A percentile compares a stretch with the other conserved stretches of the same genome.
Conservation (phyloP, 2,329 filamentous ascomycete species). For the Neonectria punicea region DNA sequence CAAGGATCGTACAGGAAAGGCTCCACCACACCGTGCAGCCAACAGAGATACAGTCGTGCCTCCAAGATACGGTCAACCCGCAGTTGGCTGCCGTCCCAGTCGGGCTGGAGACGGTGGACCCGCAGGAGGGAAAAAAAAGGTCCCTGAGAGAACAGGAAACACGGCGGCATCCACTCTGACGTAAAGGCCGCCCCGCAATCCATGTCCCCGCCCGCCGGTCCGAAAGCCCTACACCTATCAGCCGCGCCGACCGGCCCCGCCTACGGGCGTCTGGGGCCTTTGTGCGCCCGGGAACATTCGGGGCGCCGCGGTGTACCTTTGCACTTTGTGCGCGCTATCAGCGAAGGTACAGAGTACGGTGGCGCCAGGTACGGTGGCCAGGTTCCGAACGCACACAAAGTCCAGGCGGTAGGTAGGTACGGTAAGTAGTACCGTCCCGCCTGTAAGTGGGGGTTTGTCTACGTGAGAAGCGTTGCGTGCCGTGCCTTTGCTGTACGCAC, state of each 20-base stretch:
- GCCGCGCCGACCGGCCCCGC: slow-evolving; percentile 42
- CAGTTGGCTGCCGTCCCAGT: slow-evolving; percentile 4
- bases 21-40: slow-evolving; percentile 17
- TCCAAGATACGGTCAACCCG: neutral
- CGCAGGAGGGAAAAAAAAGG: neutral
- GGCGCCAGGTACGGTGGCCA: neutral
- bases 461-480: neutral
- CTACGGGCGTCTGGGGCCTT: slow-evolving; percentile 5
- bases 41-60: slow-evolving; percentile 11
- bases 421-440: neutral
- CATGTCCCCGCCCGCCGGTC: slow-evolving; percentile 28
- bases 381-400: neutral
- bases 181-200: slow-evolving; percentile 38
- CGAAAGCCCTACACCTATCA: slow-evolving; percentile 43
- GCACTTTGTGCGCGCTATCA: slow-evolving; percentile 25
- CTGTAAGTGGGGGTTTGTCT: neutral
- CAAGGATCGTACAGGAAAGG: slow-evolving; percentile 15
- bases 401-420: neutral
- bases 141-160: slow-evolving; percentile 1
- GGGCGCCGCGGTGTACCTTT: slow-evolving; percentile 7
- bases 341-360: neutral
- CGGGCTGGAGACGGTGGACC: slow-evolving; percentile 26
- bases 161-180: slow-evolving; percentile 41
- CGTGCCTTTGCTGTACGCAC: neutral
- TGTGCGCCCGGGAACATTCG: slow-evolving; percentile 20